A percentile compares a stretch with the other conserved stretches of the same genome.
Conservation (phyloP, 345 rosid genomes). For the Hibiscus syriacus region DNA sequence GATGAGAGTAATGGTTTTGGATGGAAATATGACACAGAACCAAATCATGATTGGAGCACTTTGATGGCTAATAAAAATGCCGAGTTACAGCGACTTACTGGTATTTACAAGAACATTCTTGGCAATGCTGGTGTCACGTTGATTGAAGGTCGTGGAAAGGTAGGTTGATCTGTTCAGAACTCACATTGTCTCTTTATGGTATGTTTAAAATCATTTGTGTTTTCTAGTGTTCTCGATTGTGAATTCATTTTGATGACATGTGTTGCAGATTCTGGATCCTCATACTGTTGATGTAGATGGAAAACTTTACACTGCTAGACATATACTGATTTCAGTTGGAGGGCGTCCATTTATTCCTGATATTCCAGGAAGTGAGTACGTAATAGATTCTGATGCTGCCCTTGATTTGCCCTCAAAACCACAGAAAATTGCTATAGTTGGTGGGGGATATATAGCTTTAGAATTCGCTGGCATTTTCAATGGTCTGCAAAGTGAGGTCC, state of each 20-base stretch:
- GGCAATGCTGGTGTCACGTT: conserved; percentile 62
- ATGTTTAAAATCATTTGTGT: not conserved
- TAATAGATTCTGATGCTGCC: conserved; percentile 85
- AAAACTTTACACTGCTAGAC: conserved; percentile 57
- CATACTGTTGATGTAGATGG: conserved; percentile 86
- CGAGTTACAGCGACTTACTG: conserved; percentile 77
- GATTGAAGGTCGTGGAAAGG: conserved; percentile 98
- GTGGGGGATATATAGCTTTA: conserved; percentile 86
- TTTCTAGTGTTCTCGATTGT: not conserved
- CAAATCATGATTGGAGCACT: conserved; percentile 82
- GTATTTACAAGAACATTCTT: conserved; percentile 74
- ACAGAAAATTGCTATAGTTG: conserved; percentile 69
- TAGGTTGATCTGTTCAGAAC: conserved; percentile 15
- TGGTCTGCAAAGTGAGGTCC: conserved; percentile 77
- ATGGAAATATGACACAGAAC: conserved; percentile 71
- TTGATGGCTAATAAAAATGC: conserved; percentile 93
- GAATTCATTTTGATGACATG: not conserved
- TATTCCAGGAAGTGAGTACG: conserved; percentile 76
- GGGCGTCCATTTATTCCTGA: conserved; percentile 87
- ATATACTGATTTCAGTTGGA: conserved; percentile 78
- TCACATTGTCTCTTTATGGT: not conserved
- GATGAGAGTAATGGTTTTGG: conserved; percentile 94
- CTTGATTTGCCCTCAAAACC: conserved; percentile 89
- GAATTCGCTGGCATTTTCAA: conserved; percentile 92
- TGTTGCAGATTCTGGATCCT: conserved; percentile 61